These are phyloP conservation scores for Yamadazyma taylorii DNA, from an alignment of 1,139 yeast genomes.

Conservation along the genomic window DNA sequence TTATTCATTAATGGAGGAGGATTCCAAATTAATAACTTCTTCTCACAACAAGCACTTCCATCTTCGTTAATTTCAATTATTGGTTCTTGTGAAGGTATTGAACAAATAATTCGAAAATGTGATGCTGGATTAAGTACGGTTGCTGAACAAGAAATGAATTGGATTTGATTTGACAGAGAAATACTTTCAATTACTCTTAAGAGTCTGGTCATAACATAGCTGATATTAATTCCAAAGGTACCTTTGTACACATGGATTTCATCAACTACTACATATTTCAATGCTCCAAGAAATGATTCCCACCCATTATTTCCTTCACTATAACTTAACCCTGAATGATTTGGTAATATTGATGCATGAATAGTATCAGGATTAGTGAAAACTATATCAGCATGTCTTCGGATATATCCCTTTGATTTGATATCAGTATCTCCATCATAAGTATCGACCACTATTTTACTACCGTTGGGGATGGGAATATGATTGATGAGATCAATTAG, in stretches of 20 bases:
- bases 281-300: constrained; percentile 62
- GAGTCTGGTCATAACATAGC: constrained; percentile 77
- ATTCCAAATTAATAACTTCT: constrained; percentile 77
- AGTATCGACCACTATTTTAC: constrained; percentile 60
- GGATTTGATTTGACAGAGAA: constrained; percentile 22
- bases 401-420: constrained; percentile 49
- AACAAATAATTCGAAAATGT: constrained; percentile 75
- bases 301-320: constrained; percentile 42
- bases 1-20: constrained; percentile 68
- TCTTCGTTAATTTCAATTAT: constrained; percentile 64
- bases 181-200: constrained; percentile 18
- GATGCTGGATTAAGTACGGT: constrained; percentile 72
- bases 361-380: constrained; percentile 95
- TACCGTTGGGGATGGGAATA: constrained; percentile 34
- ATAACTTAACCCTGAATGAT: constrained; percentile 40
- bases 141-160: constrained; percentile 89
- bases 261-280: constrained; percentile 81
- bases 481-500: constrained; percentile 56
- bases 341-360: constrained; percentile 82
- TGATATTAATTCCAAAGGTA: constrained; percentile 88
- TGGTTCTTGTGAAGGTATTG: constrained; percentile 44
- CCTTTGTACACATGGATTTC: constrained; percentile 90
- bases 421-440: constrained; percentile 91
- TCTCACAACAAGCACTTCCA: constrained; percentile 86
- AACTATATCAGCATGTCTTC: constrained; percentile 69